Conservation (phyloP, 2,329 filamentous ascomycete species). For the Sordariomycetes sp. region DNA sequence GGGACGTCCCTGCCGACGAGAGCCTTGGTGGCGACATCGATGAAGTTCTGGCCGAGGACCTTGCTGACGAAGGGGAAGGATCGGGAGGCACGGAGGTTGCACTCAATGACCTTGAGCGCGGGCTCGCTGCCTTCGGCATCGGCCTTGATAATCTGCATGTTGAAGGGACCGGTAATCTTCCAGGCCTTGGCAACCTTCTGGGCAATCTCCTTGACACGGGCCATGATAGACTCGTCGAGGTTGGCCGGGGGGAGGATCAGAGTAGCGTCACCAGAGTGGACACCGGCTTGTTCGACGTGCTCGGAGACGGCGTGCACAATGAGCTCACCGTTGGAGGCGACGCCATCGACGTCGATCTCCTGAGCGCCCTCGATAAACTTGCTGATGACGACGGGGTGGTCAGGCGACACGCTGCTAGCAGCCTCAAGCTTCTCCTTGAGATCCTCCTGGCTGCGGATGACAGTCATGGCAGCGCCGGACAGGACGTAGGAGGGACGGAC, state of each 20-base stretch:
- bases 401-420: constrained; percentile 82
- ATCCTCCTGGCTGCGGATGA: constrained; percentile 80
- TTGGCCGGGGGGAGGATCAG: constrained; percentile 80
- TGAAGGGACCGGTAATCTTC: constrained; percentile 97
- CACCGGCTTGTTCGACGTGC: constrained; percentile 94
- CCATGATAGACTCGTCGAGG: constrained; percentile 69
- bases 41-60: constrained; percentile 93
- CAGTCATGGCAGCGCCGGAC: constrained; percentile 96
- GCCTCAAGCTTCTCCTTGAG: constrained; percentile 92
- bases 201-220: constrained; percentile 88
- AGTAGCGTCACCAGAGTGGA: constrained; percentile 96
- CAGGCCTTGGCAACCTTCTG: constrained; percentile 94
- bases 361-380: constrained; percentile 96
- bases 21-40: constrained; percentile 88
- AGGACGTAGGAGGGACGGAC: constrained; percentile 94
- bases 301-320: constrained; percentile 89
- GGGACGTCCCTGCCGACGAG: constrained; percentile 81
- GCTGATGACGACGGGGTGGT: constrained; percentile 95
- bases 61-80: constrained; percentile 99
- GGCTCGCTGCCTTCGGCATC: constrained; percentile 65
- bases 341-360: constrained; percentile 94
- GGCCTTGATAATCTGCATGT: constrained; percentile 99
- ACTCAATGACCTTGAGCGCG: constrained; percentile 91
- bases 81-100: constrained; percentile 92
- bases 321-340: constrained; percentile 77